phyloP scores from a whole-genome alignment of 2,329 filamentous ascomycete species.

The Tolypocladium tropicale region DNA sequence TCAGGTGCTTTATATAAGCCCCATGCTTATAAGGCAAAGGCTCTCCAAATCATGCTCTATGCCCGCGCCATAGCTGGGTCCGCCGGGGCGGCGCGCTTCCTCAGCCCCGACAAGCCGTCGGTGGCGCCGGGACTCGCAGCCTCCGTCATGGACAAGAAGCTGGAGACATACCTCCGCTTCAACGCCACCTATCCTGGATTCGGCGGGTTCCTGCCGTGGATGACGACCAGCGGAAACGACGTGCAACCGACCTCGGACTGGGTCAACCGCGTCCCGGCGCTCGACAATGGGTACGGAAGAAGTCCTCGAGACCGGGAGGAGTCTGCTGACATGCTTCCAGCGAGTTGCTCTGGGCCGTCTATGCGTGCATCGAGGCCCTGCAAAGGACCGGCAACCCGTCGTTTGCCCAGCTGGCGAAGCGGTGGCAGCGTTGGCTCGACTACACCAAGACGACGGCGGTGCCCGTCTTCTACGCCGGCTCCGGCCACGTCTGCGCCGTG shows the following conservation, averaged over 20 bases:
- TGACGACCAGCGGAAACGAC: slow-evolving; percentile 17
- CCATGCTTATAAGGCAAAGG: slow-evolving; percentile 9
- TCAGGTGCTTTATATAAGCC: neutral
- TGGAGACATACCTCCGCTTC: slow-evolving; percentile 27
- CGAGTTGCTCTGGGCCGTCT: slow-evolving; percentile 31
- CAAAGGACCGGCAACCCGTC: slow-evolving; percentile 14
- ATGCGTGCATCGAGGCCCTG: slow-evolving; percentile 26
- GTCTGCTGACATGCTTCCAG: slow-evolving; percentile 7
- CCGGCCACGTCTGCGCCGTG: slow-evolving; percentile 29
- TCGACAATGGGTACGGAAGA: slow-evolving; percentile 26
- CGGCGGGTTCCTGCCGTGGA: slow-evolving; percentile 30
- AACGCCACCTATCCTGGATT: slow-evolving; percentile 30
- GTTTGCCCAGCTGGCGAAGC: slow-evolving; percentile 17
- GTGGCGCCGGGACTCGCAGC: slow-evolving; percentile 20
- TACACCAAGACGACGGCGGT: slow-evolving; percentile 25
- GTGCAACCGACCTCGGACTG: slow-evolving; percentile 24
- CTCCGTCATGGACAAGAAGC: slow-evolving; percentile 26
- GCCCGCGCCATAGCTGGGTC: slow-evolving; percentile 27
- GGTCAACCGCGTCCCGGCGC: slow-evolving; percentile 26
- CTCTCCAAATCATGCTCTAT: slow-evolving; percentile 32
- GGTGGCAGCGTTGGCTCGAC: slow-evolving; percentile 29
- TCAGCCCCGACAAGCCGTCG: slow-evolving; percentile 21
- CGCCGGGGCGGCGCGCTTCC: slow-evolving; percentile 25
- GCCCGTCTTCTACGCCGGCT: slow-evolving; percentile 25
- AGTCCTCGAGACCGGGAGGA: neutral